These are phyloP conservation scores for Pseudocohnilembus persalinus DNA, from an alignment of 169 alveolate species.

Conservation along the genomic window DNA sequence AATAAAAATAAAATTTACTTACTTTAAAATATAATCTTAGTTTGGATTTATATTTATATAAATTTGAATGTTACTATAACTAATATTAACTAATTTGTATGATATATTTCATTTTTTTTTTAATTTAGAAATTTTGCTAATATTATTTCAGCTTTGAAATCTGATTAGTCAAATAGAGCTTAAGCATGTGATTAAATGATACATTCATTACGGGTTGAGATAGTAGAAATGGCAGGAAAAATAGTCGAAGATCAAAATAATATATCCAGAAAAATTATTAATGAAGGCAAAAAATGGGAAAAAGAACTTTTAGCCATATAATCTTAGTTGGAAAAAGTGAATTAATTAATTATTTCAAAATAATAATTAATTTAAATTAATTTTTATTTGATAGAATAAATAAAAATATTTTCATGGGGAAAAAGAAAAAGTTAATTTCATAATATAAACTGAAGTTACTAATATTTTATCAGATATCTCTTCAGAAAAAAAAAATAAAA, in stretches of 20 bases:
- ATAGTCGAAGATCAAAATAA: not conserved
- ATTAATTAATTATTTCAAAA: not conserved
- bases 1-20: too few species aligned
- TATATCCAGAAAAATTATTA: too few species aligned
- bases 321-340: not conserved
- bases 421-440: too few species aligned
- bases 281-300: not conserved
- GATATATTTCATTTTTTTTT: not conserved
- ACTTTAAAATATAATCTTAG: too few species aligned
- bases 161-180: not conserved
- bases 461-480: not conserved
- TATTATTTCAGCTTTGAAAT: not conserved
- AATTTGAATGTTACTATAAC: too few species aligned
- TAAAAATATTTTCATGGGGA: not conserved
- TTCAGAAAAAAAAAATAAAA: not conserved
- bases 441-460: not conserved
- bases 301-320: not conserved
- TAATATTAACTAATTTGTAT: too few species aligned
- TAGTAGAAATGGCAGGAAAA: not conserved
- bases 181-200: not conserved
- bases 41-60: too few species aligned
- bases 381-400: not conserved
- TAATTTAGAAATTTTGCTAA: not conserved
- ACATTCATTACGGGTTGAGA: not conserved
- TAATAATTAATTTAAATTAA: too few species aligned